Evolutionary conservation across 345 rosid genomes (phyloP).

Genomic region (Tarenaya hassleriana): DNA sequence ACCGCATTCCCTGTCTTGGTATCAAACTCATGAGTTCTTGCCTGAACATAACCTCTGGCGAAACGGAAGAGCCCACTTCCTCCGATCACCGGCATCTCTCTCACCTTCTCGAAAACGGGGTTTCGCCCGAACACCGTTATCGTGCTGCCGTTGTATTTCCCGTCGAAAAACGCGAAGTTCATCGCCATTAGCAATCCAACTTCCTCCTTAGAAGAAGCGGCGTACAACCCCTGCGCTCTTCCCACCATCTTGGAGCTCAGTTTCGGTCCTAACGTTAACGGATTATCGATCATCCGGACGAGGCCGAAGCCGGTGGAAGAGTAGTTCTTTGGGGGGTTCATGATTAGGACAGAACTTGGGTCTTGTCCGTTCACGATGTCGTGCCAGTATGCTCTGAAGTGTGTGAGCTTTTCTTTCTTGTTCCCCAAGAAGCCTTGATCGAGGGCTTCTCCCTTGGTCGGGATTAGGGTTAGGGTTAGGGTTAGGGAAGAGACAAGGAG

Average conservation of each 20-base stretch:
- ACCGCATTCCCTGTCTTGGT: constrained; percentile 33
- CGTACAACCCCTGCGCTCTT: constrained; percentile 67
- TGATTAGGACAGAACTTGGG: constrained; percentile 34
- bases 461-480: background rate
- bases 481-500: constrained; percentile 15
- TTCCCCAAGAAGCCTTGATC: constrained; percentile 21
- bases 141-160: constrained; percentile 63
- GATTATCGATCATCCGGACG: constrained; percentile 56
- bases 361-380: constrained; percentile 41
- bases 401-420: constrained; percentile 52
- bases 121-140: constrained; percentile 61
- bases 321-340: constrained; percentile 27
- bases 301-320: constrained; percentile 33
- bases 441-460: constrained; percentile 20
- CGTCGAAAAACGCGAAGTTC: constrained; percentile 56
- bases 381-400: constrained; percentile 58
- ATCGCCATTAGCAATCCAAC: constrained; percentile 51
- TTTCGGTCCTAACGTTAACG: constrained; percentile 47
- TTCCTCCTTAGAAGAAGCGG: constrained; percentile 42
- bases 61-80: constrained; percentile 72
- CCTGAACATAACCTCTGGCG: constrained; percentile 65
- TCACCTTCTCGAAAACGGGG: constrained; percentile 33
- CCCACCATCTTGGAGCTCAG: constrained; percentile 56
- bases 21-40: constrained; percentile 38
- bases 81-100: constrained; percentile 77